These are phyloP conservation scores for Podila verticillata DNA, from an alignment of 192 early-diverging fungal genomes.

Conservation along the genomic window DNA sequence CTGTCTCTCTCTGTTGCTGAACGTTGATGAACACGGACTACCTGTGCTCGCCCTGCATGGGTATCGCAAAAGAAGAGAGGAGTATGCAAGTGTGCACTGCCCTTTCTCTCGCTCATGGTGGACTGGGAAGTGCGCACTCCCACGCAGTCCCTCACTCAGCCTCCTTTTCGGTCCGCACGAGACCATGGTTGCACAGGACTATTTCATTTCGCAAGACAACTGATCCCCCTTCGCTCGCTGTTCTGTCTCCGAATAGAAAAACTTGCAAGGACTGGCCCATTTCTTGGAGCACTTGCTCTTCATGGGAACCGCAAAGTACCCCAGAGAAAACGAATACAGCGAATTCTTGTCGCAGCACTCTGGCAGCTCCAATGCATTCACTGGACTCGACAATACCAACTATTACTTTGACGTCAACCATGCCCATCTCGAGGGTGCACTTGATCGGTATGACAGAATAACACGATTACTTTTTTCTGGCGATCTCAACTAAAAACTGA, in stretches of 20 bases:
- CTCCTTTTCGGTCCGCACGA: neutral
- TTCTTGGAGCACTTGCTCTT: conserved; percentile 83
- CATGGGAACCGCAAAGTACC: conserved; percentile 78
- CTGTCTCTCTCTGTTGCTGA: neutral
- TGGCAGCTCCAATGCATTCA: conserved; percentile 86
- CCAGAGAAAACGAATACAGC: conserved; percentile 84
- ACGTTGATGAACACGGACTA: neutral
- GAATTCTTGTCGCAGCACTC: conserved; percentile 77
- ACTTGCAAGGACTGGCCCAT: conserved; percentile 85
- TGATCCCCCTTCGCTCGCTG: neutral
- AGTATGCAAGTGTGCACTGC: too few relatives aligned
- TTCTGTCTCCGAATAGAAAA: conserved; percentile 48
- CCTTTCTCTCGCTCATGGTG: too few relatives aligned
- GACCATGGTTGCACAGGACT: neutral
- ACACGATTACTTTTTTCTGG: neutral
- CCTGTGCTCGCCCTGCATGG: neutral
- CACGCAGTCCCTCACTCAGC: too few relatives aligned
- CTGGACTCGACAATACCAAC: conserved; percentile 81
- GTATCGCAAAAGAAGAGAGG: too few relatives aligned
- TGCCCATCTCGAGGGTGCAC: conserved; percentile 63
- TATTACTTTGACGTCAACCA: conserved; percentile 87
- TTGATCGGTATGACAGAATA: conserved; percentile 51
- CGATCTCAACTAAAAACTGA: too few relatives aligned
- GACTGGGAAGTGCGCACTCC: too few relatives aligned
- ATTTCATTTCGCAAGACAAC: neutral